phyloP scores from a whole-genome alignment of 179 eudicot species.

The Drosera spatulata region DNA sequence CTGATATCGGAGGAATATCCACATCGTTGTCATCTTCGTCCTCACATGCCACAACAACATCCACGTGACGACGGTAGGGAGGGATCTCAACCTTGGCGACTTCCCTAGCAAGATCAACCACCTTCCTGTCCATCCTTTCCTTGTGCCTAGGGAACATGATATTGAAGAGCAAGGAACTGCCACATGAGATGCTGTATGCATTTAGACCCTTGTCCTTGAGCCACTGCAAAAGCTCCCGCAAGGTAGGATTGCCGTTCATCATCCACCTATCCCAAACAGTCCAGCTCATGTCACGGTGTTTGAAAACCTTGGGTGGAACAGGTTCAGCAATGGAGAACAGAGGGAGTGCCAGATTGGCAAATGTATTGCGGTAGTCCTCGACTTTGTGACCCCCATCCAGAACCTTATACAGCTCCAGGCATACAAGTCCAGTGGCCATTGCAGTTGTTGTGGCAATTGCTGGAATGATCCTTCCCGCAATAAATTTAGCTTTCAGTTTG shows the following conservation, averaged over 20 bases:
- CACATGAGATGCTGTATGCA: slow-evolving; percentile 59
- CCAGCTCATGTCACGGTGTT: slow-evolving; percentile 37
- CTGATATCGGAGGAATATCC: slow-evolving; percentile 73
- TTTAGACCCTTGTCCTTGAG: slow-evolving; percentile 44
- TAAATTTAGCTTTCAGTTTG: slow-evolving; percentile 37
- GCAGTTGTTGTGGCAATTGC: slow-evolving; percentile 39
- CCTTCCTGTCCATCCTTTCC: slow-evolving; percentile 73
- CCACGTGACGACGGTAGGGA: slow-evolving; percentile 59
- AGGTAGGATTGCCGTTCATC: slow-evolving; percentile 37
- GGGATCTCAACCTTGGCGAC: slow-evolving; percentile 78
- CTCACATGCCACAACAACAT: slow-evolving; percentile 83
- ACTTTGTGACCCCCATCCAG: slow-evolving; percentile 27
- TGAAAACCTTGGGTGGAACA: slow-evolving; percentile 37
- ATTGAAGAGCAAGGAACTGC: slow-evolving; percentile 63
- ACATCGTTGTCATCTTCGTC: slow-evolving; percentile 77
- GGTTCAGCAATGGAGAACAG: slow-evolving; percentile 44
- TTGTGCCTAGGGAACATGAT: slow-evolving; percentile 77
- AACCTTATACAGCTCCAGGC: slow-evolving; percentile 44
- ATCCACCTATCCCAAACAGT: slow-evolving; percentile 44
- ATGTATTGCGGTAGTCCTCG: slow-evolving; percentile 39
- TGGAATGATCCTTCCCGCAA: slow-evolving; percentile 39
- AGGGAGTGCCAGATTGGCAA: slow-evolving; percentile 39
- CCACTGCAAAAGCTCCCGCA: slow-evolving; percentile 49
- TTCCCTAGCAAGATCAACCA: slow-evolving; percentile 66
- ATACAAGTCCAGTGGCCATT: slow-evolving; percentile 39